A percentile compares a stretch with the other conserved stretches of the same genome.
Evolutionary conservation across 192 early-diverging fungal genomes (phyloP).

Genomic region (Linnemannia schmuckeri): DNA sequence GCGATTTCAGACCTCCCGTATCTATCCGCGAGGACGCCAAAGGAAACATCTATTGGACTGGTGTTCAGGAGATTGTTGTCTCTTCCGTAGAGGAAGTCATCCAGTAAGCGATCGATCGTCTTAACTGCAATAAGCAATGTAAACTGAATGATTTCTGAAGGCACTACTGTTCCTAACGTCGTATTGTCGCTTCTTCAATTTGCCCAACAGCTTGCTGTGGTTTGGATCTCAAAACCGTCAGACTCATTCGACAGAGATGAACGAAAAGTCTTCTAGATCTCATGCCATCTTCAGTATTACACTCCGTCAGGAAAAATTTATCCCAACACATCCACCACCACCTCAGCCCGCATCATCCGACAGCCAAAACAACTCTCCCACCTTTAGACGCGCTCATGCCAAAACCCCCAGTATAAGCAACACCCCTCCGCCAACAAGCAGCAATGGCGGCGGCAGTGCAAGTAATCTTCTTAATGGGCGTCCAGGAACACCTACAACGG

Average conservation of each 20-base stretch:
- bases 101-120: conserved; percentile 53
- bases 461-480: conserved; percentile 23
- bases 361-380: conserved; percentile 16
- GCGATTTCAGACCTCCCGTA: conserved; percentile 70
- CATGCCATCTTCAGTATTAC: conserved; percentile 98
- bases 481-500: conserved; percentile 31
- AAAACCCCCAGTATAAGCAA: conserved; percentile 24
- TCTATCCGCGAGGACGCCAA: conserved; percentile 88
- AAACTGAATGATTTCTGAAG: not conserved
- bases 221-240: conserved; percentile 83
- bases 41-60: conserved; percentile 90
- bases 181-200: not conserved
- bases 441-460: not conserved
- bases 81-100: conserved; percentile 79
- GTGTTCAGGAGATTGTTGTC: conserved; percentile 85
- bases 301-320: conserved; percentile 81
- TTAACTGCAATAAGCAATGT: conserved; percentile 20
- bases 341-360: conserved; percentile 16
- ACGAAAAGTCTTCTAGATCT: conserved; percentile 92
- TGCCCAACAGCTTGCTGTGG: conserved; percentile 65
- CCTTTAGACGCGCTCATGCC: conserved; percentile 17
- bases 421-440: conserved; percentile 12
- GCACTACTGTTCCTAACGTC: not conserved
- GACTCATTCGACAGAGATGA: conserved; percentile 98
- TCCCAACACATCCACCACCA: conserved; percentile 44